Base-by-base conservation (phyloP, 768 basidiomycete genomes). In the Psilocybe sp. region DNA sequence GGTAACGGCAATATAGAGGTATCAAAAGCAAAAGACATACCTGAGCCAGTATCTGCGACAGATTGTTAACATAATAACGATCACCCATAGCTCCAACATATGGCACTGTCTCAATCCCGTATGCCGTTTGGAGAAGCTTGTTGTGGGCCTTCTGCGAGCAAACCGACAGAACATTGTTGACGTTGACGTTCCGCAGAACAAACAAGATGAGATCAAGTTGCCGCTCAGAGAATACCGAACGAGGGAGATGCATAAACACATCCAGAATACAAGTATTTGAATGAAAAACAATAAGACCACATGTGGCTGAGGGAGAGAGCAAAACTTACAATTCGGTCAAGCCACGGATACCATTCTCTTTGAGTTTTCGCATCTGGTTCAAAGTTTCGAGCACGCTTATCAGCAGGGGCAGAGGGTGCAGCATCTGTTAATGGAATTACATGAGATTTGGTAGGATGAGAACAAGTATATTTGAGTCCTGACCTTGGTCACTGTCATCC, bases 51-150 rank as follows among this genome's bases (percentile, higher is more conserved):
- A 72, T 64, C 14, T 63, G 47, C 0, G 58, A 23, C 5, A 73
- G 37, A 16, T 47, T 54, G 46, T 71, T 73, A 4, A 67, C 60
- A 54, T 61, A 64, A 41, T 67, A 71, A 7, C 43, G 55, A 47
- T 70, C 61, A 0, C 68, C 69, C 16, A 68, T 55, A 0, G 58
- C 59, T 4, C 71, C 70, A 9, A 60, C 40, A 45, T 69, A 69
- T 6, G 42, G 12, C 2, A 69, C 50, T 18, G 60, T 64, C 1
- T 59, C 40, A 14, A 72, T 57, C 0, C 70, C 70, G 50, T 56
- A 68, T 4, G 62, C 44, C 20, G 28, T 15, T 44, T 52, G 55
- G 2, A 53, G 12, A 15, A 43, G 16, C 49, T 35, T 32, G 20
- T 57, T 40, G 32, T 60, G 28, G 4, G 13, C 36, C 34, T 57